Evolutionary conservation across 352 stramenopile genomes (phyloP).

Genomic region (Globisporangium nunn): DNA sequence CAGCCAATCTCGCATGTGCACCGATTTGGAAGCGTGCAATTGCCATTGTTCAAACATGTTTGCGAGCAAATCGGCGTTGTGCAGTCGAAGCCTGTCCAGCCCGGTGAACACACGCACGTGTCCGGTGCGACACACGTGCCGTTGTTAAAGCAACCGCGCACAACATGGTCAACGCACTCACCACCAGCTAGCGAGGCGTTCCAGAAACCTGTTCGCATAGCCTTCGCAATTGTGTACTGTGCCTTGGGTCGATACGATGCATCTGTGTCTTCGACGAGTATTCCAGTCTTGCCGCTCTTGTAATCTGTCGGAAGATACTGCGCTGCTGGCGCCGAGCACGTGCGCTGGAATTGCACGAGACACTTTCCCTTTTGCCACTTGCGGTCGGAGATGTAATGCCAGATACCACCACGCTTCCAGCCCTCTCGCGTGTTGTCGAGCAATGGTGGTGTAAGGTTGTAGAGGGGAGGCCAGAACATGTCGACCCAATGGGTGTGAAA

Average conservation of each 20-base stretch:
- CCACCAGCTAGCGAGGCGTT: conserved; percentile 41
- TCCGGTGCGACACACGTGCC: conserved; percentile 89
- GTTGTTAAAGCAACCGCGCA: conserved; percentile 94
- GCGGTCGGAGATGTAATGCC: conserved; percentile 41
- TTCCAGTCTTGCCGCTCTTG: conserved; percentile 12
- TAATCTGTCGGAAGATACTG: conserved; percentile 27
- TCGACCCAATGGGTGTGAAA: conserved; percentile 85
- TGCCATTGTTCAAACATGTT: conserved; percentile 74
- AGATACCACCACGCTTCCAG: conserved; percentile 83
- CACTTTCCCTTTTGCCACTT: conserved; percentile 93
- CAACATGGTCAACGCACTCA: conserved; percentile 89
- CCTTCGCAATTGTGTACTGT: conserved; percentile 59
- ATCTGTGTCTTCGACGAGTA: conserved; percentile 89
- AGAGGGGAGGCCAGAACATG: conserved; percentile 91
- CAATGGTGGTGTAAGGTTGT: conserved; percentile 71
- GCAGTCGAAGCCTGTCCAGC: conserved; percentile 80
- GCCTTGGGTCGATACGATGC: conserved; percentile 84
- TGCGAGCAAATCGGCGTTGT: conserved; percentile 68
- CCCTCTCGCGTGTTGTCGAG: conserved; percentile 91
- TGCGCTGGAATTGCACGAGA: conserved; percentile 89
- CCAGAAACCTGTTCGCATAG: conserved; percentile 51
- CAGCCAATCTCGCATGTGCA: conserved; percentile 91
- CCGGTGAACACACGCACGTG: conserved; percentile 71
- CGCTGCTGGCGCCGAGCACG: conserved; percentile 36
- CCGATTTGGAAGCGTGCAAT: conserved; percentile 89